Base-by-base conservation (phyloP, 371 early-diverging fungal species). In the Mortierella sp. region DNA sequence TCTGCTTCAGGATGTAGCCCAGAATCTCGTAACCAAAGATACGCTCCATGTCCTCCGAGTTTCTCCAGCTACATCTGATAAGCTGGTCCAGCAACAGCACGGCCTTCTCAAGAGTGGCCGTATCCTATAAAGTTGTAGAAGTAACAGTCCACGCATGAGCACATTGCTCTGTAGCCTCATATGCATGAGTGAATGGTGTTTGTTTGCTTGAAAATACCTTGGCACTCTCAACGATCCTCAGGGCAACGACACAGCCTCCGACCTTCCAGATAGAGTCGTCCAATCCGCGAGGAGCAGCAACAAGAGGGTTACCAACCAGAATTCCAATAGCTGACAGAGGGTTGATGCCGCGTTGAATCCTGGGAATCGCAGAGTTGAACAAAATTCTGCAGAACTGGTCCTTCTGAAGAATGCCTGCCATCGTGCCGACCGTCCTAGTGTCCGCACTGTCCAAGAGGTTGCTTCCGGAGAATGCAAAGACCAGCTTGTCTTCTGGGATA, bases 241-340 rank as follows among this genome's bases (percentile, higher is more conserved):
- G 79, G 1, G 92, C 91, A 27, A 95, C 89, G 24, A 93, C 91
- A 79, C 93, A 93, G 2, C 95, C 95, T 14, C 95, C 95, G 71
- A 95, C 89, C 71, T 93, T 94, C 95, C 95, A 95, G 48, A 95
- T 90, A 0, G 94, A 91, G 74, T 95, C 95, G 81, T 93, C 93
- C 71, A 93, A 73, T 29, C 93, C 90, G 85, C 90, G 88, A 29
- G 92, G 90, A 77, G 91, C 89, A 11, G 93, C 93, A 3, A 91
- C 85, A 44, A 91, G 85, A 0, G 93, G 92, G 43, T 90, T 87
- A 12, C 95, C 95, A 6, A 82, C 78, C 21, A 95, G 75, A 51
- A 90, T 87, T 24, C 90, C 92, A 80, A 91, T 89, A 5, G 84
- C 84, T n/a, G 83, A 81, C 10, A 90, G 83, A 1, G 80, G 81